Conservation (phyloP, 2,329 filamentous ascomycete genomes). For the Fusarium euwallaceae region DNA sequence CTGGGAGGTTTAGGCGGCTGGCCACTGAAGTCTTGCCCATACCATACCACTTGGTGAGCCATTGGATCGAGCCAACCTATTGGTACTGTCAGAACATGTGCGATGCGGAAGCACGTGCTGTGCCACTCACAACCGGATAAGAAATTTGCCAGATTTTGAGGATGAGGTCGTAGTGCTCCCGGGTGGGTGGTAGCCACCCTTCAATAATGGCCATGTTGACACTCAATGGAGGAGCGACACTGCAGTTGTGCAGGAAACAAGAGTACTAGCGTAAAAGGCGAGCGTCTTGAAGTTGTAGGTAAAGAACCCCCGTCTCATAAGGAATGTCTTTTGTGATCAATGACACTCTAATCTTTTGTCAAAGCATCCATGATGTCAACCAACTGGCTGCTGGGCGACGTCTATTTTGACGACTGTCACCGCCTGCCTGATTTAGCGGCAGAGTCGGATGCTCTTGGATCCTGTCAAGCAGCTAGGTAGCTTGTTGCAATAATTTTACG, state of each 20-base stretch:
- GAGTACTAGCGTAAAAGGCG: rapidly evolving
- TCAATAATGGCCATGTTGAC: constrained; percentile 62
- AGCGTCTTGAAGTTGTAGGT: too few relatives aligned
- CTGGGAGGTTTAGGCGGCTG: constrained; percentile 86
- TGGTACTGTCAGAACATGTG: constrained; percentile 23
- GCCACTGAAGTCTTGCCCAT: constrained; percentile 90
- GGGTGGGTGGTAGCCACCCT: constrained; percentile 69
- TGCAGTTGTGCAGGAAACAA: constrained; percentile 1
- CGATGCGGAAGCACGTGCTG: background rate
- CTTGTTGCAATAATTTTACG: background rate
- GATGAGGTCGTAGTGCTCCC: constrained; percentile 68
- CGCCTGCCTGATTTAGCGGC: constrained; percentile 31
- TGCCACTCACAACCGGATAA: constrained; percentile 64
- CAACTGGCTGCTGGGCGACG: constrained; percentile 24
- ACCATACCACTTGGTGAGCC: constrained; percentile 83
- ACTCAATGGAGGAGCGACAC: background rate
- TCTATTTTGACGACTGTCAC: constrained; percentile 42
- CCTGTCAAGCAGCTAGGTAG: background rate
- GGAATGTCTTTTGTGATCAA: background rate
- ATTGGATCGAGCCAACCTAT: constrained; percentile 81
- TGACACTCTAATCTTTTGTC: constrained; percentile 4
- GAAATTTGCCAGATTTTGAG: constrained; percentile 65
- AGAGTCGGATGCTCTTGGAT: background rate
- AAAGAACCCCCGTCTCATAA: background rate
- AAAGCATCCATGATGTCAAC: constrained; percentile 40